Evolutionary conservation across 1,139 yeast species (phyloP).

Genomic region (Hemisphaericaspora xylofermentans): DNA sequence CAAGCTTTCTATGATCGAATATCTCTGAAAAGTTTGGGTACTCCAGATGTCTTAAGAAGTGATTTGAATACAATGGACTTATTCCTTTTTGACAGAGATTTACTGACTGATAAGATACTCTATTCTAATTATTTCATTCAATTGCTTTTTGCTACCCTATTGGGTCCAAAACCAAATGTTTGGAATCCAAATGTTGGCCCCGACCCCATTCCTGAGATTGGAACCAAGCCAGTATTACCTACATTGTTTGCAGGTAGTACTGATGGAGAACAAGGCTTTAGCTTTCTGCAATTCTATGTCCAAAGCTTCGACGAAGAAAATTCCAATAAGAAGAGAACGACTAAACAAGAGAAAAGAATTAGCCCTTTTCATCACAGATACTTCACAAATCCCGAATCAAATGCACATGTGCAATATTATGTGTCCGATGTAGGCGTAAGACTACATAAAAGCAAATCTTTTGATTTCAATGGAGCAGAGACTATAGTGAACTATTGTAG

Average conservation of each 20-base stretch:
- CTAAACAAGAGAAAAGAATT: slow-evolving; percentile 6
- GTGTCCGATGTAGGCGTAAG: slow-evolving; percentile 68
- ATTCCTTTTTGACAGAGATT: slow-evolving; percentile 66
- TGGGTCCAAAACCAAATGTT: slow-evolving; percentile 69
- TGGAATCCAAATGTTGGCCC: slow-evolving; percentile 57
- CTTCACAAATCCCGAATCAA: slow-evolving; percentile 88
- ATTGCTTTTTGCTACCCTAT: slow-evolving; percentile 58
- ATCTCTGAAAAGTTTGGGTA: slow-evolving; percentile 44
- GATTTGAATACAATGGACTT: slow-evolving; percentile 71
- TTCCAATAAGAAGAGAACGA: neutral
- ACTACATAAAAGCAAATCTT: slow-evolving; percentile 43
- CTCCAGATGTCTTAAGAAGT: slow-evolving; percentile 47
- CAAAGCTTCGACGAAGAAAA: neutral
- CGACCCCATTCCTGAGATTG: slow-evolving; percentile 16
- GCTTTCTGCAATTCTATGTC: slow-evolving; percentile 4
- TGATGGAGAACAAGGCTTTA: neutral
- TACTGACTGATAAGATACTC: slow-evolving; percentile 57
- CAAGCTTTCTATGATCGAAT: slow-evolving; percentile 56
- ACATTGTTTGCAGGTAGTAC: neutral
- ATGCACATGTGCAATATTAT: slow-evolving; percentile 76
- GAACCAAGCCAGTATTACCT: neutral
- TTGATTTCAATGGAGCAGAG: slow-evolving; percentile 24
- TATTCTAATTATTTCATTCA: slow-evolving; percentile 66
- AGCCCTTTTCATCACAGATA: slow-evolving; percentile 78
- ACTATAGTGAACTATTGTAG: slow-evolving; percentile 45